These are phyloP conservation scores for Lycium ferocissimum DNA, from an alignment of 257 asterid species.

Conservation along the genomic window DNA sequence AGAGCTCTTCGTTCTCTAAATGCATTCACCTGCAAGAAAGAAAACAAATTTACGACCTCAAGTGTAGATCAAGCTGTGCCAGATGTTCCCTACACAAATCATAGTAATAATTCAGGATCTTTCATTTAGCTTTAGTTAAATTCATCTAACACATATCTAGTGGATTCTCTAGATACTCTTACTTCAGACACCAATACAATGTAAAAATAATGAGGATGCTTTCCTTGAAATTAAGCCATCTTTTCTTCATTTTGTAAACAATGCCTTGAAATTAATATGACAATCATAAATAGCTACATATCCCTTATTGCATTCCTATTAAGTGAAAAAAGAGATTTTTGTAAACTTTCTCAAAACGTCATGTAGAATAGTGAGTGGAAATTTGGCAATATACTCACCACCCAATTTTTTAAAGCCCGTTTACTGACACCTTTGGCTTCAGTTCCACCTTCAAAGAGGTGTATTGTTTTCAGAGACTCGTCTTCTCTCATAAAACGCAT, in stretches of 20 bases:
- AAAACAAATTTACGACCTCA: slow-evolving; percentile 1
- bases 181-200: neutral
- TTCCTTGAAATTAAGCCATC: neutral
- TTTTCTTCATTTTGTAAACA: neutral
- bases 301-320: neutral
- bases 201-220: neutral
- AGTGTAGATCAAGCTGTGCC: neutral
- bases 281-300: neutral
- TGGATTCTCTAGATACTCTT: neutral
- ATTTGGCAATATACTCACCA: slow-evolving; percentile 53
- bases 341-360: neutral
- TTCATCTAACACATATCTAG: neutral
- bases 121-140: neutral
- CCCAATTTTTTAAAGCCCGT: slow-evolving; percentile 83
- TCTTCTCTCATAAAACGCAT: slow-evolving; percentile 83
- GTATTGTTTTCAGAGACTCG: slow-evolving; percentile 66
- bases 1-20: slow-evolving; percentile 90
- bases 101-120: neutral
- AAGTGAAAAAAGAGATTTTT: neutral
- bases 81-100: neutral
- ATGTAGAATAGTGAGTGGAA: neutral
- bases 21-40: slow-evolving; percentile 64
- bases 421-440: slow-evolving; percentile 80
- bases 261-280: neutral
- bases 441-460: slow-evolving; percentile 66